Base-by-base conservation (phyloP, 2,329 filamentous ascomycete genomes). In the Hymenoscyphus infarciens region DNA sequence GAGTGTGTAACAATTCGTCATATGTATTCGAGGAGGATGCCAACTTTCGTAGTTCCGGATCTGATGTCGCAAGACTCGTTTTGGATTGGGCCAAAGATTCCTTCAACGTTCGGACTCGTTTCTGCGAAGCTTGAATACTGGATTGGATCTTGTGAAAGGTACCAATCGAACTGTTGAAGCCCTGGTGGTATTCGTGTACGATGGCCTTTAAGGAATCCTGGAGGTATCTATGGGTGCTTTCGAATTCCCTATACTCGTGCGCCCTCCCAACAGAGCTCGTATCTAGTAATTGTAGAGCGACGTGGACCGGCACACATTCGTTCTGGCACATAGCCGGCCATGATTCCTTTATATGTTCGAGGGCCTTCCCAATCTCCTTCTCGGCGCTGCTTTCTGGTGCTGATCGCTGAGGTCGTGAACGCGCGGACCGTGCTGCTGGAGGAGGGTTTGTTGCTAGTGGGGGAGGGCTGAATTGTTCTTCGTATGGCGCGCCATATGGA, bases 111-210 rank as follows among this genome's bases (percentile, higher is more conserved):
- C 94, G 87, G 60, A 99, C 91, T 64, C 92, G 87, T 71, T 87
- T 87, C 76, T 99, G 95, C 16, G 92, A 97, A 58, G 86, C 82
- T 71, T 94, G 90, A 68, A 99, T 95, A 77, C 92, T 97, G 59
- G 88, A 87, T 76, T 99, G 95, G 65, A 99, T 99, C 77, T 96
- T 97, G 80, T 99, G 96, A 74, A 98, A 99, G 22, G 94, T 98
- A 75, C 94, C 95, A 67, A 99, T 98, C 58, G 94, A 97, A 76
- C 92, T 97, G 78, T 98, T 99, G 83, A 99, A 99, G 56, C 95
- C 96, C 76, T 99, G 95, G 74, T 99, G 94, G 74, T 99, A 94
- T 78, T 99, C 94, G 75, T 99, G 97, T 29, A 99, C 95, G 70
- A 99, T 97, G 38, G 88, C 87, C 76, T 97, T 97, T 62, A 99